A percentile compares a stretch with the other conserved stretches of the same genome.
phyloP scores from a whole-genome alignment of 164 flowering plant genomes.

The Magnolia kwangsiensis region DNA sequence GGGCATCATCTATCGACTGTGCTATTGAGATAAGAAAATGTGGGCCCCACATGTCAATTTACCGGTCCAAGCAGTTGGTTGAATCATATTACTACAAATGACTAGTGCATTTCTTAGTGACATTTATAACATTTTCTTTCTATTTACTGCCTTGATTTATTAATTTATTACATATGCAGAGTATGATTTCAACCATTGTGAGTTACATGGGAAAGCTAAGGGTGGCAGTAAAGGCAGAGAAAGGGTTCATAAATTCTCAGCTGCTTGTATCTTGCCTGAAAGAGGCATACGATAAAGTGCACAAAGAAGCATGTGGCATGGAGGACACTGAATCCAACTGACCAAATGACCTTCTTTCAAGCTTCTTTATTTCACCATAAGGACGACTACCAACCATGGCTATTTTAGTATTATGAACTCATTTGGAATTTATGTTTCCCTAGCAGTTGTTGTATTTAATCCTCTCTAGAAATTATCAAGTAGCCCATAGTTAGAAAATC shows the following conservation, averaged over 20 bases:
- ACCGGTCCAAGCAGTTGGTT: background rate
- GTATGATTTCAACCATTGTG: constrained; percentile 27
- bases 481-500: no score
- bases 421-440: background rate
- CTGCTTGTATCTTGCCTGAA: constrained; percentile 24
- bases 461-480: no score
- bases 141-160: constrained; percentile 1
- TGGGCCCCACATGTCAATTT: background rate
- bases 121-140: background rate
- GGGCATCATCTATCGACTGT: background rate
- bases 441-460: background rate
- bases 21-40: background rate
- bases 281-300: constrained; percentile 24
- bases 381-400: background rate
- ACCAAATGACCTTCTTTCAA: no score
- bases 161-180: constrained; percentile 23
- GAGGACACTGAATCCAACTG: no score
- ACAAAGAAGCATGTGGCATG: background rate
- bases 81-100: background rate
- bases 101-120: background rate
- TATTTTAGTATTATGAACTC: background rate
- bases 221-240: constrained; percentile 21
- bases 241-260: constrained; percentile 27
- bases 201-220: constrained; percentile 45
- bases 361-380: background rate